A percentile compares a stretch with the other conserved stretches of the same genome.
Evolutionary conservation across 2,329 filamentous ascomycete species (phyloP).

Genomic region (Alternaria rosae): DNA sequence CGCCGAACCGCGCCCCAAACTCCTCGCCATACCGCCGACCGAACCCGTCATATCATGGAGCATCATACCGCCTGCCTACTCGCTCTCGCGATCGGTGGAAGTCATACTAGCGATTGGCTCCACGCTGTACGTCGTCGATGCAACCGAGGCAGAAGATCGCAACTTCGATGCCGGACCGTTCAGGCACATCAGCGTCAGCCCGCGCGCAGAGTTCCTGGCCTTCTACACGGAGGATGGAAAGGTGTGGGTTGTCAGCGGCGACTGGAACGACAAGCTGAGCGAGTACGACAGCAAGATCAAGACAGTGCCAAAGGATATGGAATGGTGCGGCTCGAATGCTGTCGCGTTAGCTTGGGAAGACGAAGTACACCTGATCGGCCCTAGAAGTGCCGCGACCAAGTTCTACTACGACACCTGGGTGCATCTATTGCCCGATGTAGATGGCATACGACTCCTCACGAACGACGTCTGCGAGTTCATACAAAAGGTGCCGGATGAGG

Average conservation of each 20-base stretch:
- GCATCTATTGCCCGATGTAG: constrained; percentile 84
- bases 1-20: constrained; percentile 85
- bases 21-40: constrained; percentile 77
- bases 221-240: constrained; percentile 84
- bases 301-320: constrained; percentile 83
- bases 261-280: constrained; percentile 90
- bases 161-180: constrained; percentile 93
- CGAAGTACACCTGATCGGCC: constrained; percentile 92
- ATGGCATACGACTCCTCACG: constrained; percentile 88
- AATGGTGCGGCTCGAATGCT: constrained; percentile 97
- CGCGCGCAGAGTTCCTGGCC: constrained; percentile 86
- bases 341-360: constrained; percentile 97
- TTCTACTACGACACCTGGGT: constrained; percentile 93
- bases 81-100: constrained; percentile 90
- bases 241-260: constrained; percentile 91
- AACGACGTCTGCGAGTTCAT: constrained; percentile 97
- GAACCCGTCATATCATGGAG: constrained; percentile 88
- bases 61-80: constrained; percentile 85
- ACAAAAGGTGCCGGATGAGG: constrained; percentile 89
- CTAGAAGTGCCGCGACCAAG: constrained; percentile 75
- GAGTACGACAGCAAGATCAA: constrained; percentile 90
- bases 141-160: constrained; percentile 88
- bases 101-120: constrained; percentile 84
- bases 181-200: constrained; percentile 86
- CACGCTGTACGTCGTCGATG: constrained; percentile 87